Percentiles rank a stretch among this genome's conserved stretches.
phyloP scores from a whole-genome alignment of 2,329 filamentous ascomycete genomes.

The Cylindrodendrum hubeiense region DNA sequence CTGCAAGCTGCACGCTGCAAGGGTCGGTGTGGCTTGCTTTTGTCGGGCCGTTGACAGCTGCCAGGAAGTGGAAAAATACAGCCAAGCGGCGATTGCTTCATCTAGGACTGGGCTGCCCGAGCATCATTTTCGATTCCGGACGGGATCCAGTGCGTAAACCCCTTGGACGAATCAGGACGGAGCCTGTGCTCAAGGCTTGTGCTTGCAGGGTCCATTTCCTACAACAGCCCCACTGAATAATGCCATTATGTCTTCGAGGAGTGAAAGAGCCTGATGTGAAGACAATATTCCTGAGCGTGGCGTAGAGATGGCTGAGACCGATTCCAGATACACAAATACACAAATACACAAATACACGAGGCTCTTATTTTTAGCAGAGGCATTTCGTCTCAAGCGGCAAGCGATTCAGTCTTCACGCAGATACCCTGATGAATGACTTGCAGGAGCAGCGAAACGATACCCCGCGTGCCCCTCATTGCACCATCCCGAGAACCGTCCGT shows the following conservation, averaged over 20 bases:
- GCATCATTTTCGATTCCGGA: background rate
- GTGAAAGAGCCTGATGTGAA: too few relatives aligned
- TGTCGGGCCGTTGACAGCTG: background rate
- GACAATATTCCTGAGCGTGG: background rate
- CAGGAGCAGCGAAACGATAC: background rate
- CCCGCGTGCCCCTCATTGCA: slow-evolving; percentile 26
- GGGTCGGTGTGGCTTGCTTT: background rate
- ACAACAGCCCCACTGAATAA: background rate
- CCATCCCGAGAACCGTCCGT: slow-evolving; percentile 8
- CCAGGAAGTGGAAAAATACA: background rate
- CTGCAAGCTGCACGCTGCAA: too few relatives aligned
- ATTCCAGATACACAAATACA: background rate
- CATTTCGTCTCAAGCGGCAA: background rate
- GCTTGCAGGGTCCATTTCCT: background rate
- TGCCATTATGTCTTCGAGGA: background rate
- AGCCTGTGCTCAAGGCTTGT: background rate
- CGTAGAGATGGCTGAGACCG: background rate
- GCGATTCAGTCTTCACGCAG: background rate
- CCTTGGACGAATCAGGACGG: background rate
- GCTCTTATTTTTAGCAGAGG: background rate
- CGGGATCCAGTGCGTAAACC: background rate
- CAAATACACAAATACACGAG: background rate
- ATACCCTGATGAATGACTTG: background rate
- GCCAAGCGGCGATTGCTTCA: background rate
- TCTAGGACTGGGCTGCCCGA: background rate